Evolutionary conservation across 371 early-diverging fungal species (phyloP).

Genomic region (Nematocida sp.): DNA sequence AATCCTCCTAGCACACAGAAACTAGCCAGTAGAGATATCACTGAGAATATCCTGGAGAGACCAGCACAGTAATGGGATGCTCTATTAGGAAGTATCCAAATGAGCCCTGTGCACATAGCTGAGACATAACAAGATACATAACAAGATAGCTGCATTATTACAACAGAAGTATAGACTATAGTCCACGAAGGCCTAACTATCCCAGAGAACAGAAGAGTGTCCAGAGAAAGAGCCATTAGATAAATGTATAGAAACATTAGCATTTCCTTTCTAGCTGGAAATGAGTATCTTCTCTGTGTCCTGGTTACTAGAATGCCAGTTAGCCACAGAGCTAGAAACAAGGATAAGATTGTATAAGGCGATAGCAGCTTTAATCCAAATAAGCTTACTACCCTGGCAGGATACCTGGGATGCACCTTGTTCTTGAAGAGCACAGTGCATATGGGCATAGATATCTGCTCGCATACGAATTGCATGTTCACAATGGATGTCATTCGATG

Average conservation of each 20-base stretch:
- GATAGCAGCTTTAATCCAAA: constrained; percentile 30
- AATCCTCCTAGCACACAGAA: constrained; percentile 5
- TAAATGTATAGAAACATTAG: constrained; percentile 39
- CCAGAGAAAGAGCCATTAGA: constrained; percentile 8
- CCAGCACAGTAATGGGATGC: constrained; percentile 7
- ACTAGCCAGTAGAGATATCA: not conserved
- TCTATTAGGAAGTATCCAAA: constrained; percentile 43
- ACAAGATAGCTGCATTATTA: constrained; percentile 28
- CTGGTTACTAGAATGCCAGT: constrained; percentile 12
- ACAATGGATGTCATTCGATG: constrained; percentile 38
- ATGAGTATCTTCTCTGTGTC: constrained; percentile 40
- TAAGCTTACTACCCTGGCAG: constrained; percentile 5
- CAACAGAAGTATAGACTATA: not conserved
- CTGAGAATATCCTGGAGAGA: not conserved
- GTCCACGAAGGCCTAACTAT: not conserved
- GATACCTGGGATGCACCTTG: constrained; percentile 21
- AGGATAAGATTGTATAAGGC: constrained; percentile 13
- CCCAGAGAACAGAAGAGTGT: constrained; percentile 10
- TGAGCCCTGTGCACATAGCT: constrained; percentile 33
- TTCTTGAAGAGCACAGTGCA: constrained; percentile 37
- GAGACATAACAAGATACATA: constrained; percentile 11
- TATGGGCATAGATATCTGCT: constrained; percentile 33
- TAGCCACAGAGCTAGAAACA: not conserved
- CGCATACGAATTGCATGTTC: constrained; percentile 28
- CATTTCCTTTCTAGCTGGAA: constrained; percentile 44